A percentile compares a stretch with the other conserved stretches of the same genome.
Evolutionary conservation across 495 filamentous ascomycete genomes (phyloP).

Genomic region (Stereocaulon alpinum): DNA sequence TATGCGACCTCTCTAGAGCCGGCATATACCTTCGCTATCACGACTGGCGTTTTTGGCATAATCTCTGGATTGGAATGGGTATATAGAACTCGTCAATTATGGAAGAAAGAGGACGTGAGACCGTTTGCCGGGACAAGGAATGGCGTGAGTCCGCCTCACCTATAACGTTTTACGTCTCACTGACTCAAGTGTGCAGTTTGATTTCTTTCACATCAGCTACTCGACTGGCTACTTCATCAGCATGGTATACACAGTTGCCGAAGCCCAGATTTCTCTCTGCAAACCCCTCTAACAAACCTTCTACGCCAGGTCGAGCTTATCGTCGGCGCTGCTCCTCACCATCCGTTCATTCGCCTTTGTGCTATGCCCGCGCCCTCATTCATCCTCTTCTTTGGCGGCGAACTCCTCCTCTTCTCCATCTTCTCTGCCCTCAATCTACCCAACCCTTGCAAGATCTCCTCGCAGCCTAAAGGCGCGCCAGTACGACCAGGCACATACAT

Average conservation of each 20-base stretch:
- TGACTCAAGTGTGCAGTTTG: constrained; percentile 24
- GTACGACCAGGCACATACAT: constrained; percentile 64
- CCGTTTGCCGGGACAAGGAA: constrained; percentile 9
- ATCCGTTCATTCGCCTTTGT: constrained; percentile 44
- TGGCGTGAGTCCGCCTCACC: constrained; percentile 5
- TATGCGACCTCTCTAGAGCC: constrained; percentile 34
- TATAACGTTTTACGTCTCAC: no score
- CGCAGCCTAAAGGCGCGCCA: constrained; percentile 53
- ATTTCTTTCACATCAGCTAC: constrained; percentile 56
- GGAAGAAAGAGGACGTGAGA: constrained; percentile 19
- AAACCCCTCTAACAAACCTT: not conserved
- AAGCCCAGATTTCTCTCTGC: not conserved
- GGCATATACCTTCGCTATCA: constrained; percentile 43
- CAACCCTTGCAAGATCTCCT: constrained; percentile 64
- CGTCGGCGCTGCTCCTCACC: constrained; percentile 29
- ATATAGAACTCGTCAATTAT: constrained; percentile 29
- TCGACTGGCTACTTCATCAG: constrained; percentile 39
- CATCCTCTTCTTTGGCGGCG: constrained; percentile 48
- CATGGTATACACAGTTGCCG: constrained; percentile 23
- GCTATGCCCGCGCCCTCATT: constrained; percentile 51
- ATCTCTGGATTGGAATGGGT: constrained; percentile 51
- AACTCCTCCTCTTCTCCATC: constrained; percentile 42
- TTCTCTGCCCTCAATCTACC: constrained; percentile 33
- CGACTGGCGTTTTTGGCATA: constrained; percentile 45
- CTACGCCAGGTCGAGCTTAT: constrained; percentile 38